phyloP scores from a whole-genome alignment of 164 flowering plant genomes.

The Annona cherimola region DNA sequence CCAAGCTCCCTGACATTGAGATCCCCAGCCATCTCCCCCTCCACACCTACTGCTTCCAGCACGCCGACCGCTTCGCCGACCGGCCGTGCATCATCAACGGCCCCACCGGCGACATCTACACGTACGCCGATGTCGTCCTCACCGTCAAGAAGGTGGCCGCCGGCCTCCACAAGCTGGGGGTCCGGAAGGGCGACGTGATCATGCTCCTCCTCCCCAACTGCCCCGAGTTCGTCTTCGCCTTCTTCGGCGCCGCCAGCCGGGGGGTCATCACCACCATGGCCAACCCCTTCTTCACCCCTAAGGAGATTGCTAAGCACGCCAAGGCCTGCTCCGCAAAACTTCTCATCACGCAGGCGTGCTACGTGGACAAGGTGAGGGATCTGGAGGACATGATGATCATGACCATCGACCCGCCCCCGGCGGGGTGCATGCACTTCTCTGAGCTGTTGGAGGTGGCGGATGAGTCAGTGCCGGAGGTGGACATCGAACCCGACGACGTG shows the following conservation, averaged over 20 bases:
- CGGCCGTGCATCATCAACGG: conserved; percentile 77
- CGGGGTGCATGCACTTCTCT: conserved; percentile 48
- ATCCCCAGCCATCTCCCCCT: conserved; percentile 75
- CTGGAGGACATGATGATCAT: conserved; percentile 38
- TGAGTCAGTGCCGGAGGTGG: conserved; percentile 38
- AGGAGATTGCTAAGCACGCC: conserved; percentile 69
- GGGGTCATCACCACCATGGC: conserved; percentile 81
- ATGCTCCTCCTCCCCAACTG: conserved; percentile 80
- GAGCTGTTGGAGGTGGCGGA: conserved; percentile 50
- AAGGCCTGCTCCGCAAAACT: conserved; percentile 43
- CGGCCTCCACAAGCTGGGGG: conserved; percentile 53
- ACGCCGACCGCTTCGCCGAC: conserved; percentile 36
- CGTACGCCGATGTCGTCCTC: conserved; percentile 62
- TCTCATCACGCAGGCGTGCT: conserved; percentile 48
- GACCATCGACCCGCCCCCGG: conserved; percentile 41
- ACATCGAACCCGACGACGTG: conserved; percentile 61
- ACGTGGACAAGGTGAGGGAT: conserved; percentile 44
- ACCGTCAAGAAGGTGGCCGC: conserved; percentile 53
- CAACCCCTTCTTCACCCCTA: conserved; percentile 71
- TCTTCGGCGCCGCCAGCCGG: conserved; percentile 67
- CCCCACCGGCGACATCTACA: conserved; percentile 38
- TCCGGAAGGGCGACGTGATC: conserved; percentile 56
- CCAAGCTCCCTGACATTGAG: conserved; percentile 81
- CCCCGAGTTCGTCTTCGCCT: conserved; percentile 71
- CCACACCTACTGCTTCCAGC: conserved; percentile 75